Percentiles rank a stretch among this genome's conserved stretches.
Evolutionary conservation across 78 protist species (phyloP).

Genomic region (Neovahlkampfia damariscottae): DNA sequence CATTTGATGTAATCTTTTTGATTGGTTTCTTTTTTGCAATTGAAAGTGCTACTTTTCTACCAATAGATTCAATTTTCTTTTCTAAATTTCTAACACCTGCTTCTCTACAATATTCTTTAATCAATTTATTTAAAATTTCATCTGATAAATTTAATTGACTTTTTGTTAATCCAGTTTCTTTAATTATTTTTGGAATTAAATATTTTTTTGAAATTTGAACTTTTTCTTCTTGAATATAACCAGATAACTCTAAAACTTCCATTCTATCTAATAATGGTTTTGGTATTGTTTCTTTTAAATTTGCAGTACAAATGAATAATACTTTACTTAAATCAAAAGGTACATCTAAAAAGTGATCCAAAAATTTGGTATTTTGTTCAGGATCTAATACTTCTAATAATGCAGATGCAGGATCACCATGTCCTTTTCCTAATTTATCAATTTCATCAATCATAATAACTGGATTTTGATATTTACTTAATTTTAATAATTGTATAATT

Average conservation of each 20-base stretch:
- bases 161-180: slow-evolving; percentile 38
- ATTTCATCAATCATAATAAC: slow-evolving; percentile 91
- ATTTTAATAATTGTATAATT: slow-evolving; percentile 78
- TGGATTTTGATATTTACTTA: slow-evolving; percentile 60
- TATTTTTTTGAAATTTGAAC: slow-evolving; percentile 66
- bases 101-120: slow-evolving; percentile 77
- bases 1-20: slow-evolving; percentile 4
- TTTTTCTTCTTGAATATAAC: slow-evolving; percentile 66
- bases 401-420: slow-evolving; percentile 85
- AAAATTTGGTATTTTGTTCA: slow-evolving; percentile 77
- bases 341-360: slow-evolving; percentile 81
- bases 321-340: slow-evolving; percentile 59
- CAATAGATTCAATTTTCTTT: slow-evolving; percentile 66
- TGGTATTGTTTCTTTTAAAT: slow-evolving; percentile 60
- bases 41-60: slow-evolving; percentile 63
- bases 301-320: slow-evolving; percentile 88
- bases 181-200: slow-evolving; percentile 48
- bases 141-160: slow-evolving; percentile 18
- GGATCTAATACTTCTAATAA: slow-evolving; percentile 90
- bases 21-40: neutral
- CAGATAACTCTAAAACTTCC: slow-evolving; percentile 65
- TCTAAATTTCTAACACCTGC: slow-evolving; percentile 77
- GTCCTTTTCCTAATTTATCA: slow-evolving; percentile 62
- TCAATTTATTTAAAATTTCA: slow-evolving; percentile 34
- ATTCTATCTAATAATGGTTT: slow-evolving; percentile 83